Percentiles rank a stretch among this genome's conserved stretches.
Evolutionary conservation across 169 alveolate genomes (phyloP).

Genomic region (Plasmodium yoelii): DNA sequence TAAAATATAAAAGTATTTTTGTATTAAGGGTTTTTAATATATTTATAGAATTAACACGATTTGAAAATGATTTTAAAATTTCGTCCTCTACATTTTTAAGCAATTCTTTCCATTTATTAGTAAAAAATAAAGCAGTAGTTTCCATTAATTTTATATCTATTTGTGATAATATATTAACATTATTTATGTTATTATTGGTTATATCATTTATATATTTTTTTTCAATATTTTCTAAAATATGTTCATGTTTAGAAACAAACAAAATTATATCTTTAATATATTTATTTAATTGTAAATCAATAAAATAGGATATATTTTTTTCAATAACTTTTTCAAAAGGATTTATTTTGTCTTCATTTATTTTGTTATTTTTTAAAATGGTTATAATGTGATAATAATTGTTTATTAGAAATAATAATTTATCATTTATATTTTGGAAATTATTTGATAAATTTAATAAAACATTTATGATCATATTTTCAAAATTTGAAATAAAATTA

Average conservation of each 20-base stretch:
- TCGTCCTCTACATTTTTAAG: constrained; percentile 29
- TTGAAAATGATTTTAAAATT: constrained; percentile 39
- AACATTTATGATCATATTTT: constrained; percentile 15
- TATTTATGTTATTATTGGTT: not conserved
- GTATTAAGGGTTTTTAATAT: constrained; percentile 49
- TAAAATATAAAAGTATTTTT: constrained; percentile 46
- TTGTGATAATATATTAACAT: constrained; percentile 70
- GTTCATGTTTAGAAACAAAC: constrained; percentile 59
- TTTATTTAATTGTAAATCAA: constrained; percentile 31
- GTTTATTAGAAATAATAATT: constrained; percentile 44
- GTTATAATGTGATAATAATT: constrained; percentile 46
- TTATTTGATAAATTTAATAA: constrained; percentile 1
- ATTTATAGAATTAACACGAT: constrained; percentile 33
- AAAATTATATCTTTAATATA: constrained; percentile 32
- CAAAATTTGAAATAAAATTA: constrained; percentile 13
- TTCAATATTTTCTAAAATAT: constrained; percentile 5
- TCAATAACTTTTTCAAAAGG: constrained; percentile 25
- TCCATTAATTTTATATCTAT: constrained; percentile 72
- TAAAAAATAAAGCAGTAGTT: constrained; percentile 40
- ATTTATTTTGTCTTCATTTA: constrained; percentile 25
- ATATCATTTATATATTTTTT: not conserved
- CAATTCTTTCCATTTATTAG: constrained; percentile 34
- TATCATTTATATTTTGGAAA: constrained; percentile 7
- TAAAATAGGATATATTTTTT: constrained; percentile 26
- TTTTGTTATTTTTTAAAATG: constrained; percentile 12